phyloP scores from a whole-genome alignment of 768 basidiomycete species.

The Kwoniella sp. region DNA sequence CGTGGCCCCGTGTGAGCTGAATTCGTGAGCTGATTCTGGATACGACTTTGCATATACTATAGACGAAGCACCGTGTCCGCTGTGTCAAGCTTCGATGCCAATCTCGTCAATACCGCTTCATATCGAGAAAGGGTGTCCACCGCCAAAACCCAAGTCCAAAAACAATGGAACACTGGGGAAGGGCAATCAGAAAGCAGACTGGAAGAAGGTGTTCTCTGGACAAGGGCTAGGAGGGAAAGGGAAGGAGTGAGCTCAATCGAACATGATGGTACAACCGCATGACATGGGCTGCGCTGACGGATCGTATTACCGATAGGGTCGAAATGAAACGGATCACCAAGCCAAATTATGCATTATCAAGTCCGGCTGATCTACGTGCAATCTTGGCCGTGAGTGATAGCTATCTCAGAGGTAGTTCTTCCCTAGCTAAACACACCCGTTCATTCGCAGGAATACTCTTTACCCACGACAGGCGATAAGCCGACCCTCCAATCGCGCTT shows the following conservation, averaged over 20 bases:
- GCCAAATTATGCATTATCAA: slow-evolving; percentile 50
- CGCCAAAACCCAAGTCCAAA: slow-evolving; percentile 36
- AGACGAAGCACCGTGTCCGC: slow-evolving; percentile 63
- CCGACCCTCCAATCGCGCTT: slow-evolving; percentile 33
- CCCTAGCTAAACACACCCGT: slow-evolving; percentile 5
- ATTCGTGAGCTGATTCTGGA: not conserved
- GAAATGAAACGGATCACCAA: slow-evolving; percentile 47
- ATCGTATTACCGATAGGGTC: slow-evolving; percentile 25
- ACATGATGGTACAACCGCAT: not conserved
- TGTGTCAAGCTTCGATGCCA: slow-evolving; percentile 63
- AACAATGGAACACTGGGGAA: slow-evolving; percentile 9
- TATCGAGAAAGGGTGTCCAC: slow-evolving; percentile 66
- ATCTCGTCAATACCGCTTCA: slow-evolving; percentile 66
- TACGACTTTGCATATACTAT: not conserved
- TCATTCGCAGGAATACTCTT: slow-evolving; percentile 32
- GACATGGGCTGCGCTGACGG: too few relatives aligned
- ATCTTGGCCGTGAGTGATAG: slow-evolving; percentile 32
- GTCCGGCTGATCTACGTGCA: slow-evolving; percentile 41
- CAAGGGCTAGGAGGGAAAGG: slow-evolving; percentile 11
- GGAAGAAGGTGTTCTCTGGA: slow-evolving; percentile 53
- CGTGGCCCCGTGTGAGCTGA: not conserved
- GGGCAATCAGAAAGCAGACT: slow-evolving; percentile 47
- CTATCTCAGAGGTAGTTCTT: not conserved
- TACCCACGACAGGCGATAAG: slow-evolving; percentile 49
- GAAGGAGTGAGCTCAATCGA: slow-evolving; percentile 29